Evolutionary conservation across 1,139 yeast genomes (phyloP).

Genomic region (Hemisphaericaspora xylofermentans): DNA sequence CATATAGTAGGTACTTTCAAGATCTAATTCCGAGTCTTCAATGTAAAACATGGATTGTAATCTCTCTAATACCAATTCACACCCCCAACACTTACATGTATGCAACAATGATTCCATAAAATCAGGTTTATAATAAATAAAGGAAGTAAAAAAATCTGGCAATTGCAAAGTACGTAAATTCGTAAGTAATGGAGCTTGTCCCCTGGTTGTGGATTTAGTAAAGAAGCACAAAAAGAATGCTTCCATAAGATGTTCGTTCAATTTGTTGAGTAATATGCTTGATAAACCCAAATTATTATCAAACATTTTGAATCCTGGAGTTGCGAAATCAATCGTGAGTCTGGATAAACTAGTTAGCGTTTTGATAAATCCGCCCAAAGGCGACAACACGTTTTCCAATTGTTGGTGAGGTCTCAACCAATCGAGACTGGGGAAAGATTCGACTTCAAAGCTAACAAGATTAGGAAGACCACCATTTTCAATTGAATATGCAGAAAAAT

Average conservation of each 20-base stretch:
- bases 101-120: constrained; percentile 37
- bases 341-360: constrained; percentile 24
- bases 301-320: constrained; percentile 44
- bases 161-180: constrained; percentile 30
- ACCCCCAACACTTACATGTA: constrained; percentile 40
- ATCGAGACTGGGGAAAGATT: constrained; percentile 35
- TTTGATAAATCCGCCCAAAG: constrained; percentile 32
- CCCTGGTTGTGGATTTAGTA: constrained; percentile 10
- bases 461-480: constrained; percentile 32
- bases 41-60: constrained; percentile 25
- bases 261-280: constrained; percentile 28
- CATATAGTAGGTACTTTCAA: constrained; percentile 32
- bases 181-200: constrained; percentile 12
- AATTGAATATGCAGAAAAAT: constrained; percentile 23
- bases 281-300: constrained; percentile 33
- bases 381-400: constrained; percentile 31
- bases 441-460: constrained; percentile 30
- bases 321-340: constrained; percentile 35
- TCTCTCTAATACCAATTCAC: constrained; percentile 28
- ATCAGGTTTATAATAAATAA: constrained; percentile 40
- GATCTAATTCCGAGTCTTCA: constrained; percentile 18
- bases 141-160: constrained; percentile 41
- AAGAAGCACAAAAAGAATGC: constrained; percentile 35
- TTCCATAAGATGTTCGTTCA: constrained; percentile 37
- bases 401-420: constrained; percentile 43